phyloP scores from a whole-genome alignment of 768 basidiomycete genomes.

The Boletus rubescentipes region DNA sequence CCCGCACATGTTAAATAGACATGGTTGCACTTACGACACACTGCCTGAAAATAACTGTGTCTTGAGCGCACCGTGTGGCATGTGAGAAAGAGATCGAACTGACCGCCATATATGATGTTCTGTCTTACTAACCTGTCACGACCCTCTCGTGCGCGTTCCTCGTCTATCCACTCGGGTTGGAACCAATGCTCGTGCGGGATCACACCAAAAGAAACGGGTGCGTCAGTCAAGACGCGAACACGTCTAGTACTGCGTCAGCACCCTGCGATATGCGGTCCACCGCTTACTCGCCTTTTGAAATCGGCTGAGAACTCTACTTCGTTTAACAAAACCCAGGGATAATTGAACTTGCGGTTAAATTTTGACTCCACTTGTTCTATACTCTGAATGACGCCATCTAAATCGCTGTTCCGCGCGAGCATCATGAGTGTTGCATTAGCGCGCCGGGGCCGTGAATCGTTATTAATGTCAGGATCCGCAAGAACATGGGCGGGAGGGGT shows the following conservation, averaged over 20 bases:
- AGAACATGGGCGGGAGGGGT: constrained; percentile 3
- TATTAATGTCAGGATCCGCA: not conserved
- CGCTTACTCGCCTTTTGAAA: constrained; percentile 44
- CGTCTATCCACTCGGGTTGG: constrained; percentile 75
- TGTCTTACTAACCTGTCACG: constrained; percentile 50
- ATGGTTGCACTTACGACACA: constrained; percentile 37
- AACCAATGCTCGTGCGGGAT: constrained; percentile 65
- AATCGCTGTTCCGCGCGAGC: constrained; percentile 49
- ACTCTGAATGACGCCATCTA: constrained; percentile 44
- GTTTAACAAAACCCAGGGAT: constrained; percentile 66
- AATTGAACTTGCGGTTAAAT: constrained; percentile 57
- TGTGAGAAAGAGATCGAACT: constrained; percentile 15
- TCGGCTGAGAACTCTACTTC: constrained; percentile 55
- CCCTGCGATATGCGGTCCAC: not conserved
- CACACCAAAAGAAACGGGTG: constrained; percentile 50
- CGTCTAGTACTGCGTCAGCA: constrained; percentile 30
- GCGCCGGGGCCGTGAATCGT: constrained; percentile 13
- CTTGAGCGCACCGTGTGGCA: not conserved
- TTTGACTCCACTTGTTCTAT: constrained; percentile 56
- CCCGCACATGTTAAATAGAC: not conserved
- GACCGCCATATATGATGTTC: constrained; percentile 51
- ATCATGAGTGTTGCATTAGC: constrained; percentile 63
- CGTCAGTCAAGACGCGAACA: constrained; percentile 37
- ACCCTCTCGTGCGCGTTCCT: constrained; percentile 52
- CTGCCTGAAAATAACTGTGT: constrained; percentile 34